phyloP scores from a whole-genome alignment of 495 filamentous ascomycete genomes.

The Aspergillus bertholletiae region DNA sequence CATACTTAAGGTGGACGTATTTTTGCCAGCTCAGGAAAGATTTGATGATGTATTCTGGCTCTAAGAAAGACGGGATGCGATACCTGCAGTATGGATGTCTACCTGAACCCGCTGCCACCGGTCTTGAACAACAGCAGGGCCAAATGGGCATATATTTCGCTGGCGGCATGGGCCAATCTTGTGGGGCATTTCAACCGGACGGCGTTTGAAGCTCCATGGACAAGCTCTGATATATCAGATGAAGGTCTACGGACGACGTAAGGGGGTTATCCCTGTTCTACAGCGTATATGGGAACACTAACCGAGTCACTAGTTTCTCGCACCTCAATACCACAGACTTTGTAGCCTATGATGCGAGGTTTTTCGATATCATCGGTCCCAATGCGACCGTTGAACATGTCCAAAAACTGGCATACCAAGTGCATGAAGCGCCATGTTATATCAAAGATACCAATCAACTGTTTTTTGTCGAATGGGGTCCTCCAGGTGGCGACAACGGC shows the following conservation, averaged over 20 bases:
- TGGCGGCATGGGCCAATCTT: conserved; percentile 3
- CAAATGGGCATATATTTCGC: conserved; percentile 6
- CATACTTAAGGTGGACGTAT: too few relatives aligned
- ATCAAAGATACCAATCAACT: conserved; percentile 11
- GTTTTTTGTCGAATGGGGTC: conserved; percentile 16
- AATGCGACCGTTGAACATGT: conserved; percentile 12
- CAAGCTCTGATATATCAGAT: conserved; percentile 2
- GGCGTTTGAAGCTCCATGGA: conserved; percentile 2
- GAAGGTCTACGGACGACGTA: neutral
- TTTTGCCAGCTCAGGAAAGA: too few relatives aligned
- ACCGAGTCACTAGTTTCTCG: neutral
- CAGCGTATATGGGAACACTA: neutral
- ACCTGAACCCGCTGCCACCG: conserved; percentile 1
- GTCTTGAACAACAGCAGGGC: conserved; percentile 5
- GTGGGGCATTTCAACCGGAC: too few relatives aligned
- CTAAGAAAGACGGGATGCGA: neutral
- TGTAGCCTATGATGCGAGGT: conserved; percentile 11
- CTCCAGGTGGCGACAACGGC: conserved; percentile 9
- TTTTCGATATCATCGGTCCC: conserved; percentile 11
- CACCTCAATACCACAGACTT: conserved; percentile 14
- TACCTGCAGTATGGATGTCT: neutral
- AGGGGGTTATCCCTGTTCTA: neutral
- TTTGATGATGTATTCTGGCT: too few relatives aligned
- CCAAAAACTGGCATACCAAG: conserved; percentile 11
- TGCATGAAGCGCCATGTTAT: conserved; percentile 13